Evolutionary conservation across 345 rosid genomes (phyloP), one percentile per base, ranked within the genome.

Genomic region (Acer yangbiense): DNA sequence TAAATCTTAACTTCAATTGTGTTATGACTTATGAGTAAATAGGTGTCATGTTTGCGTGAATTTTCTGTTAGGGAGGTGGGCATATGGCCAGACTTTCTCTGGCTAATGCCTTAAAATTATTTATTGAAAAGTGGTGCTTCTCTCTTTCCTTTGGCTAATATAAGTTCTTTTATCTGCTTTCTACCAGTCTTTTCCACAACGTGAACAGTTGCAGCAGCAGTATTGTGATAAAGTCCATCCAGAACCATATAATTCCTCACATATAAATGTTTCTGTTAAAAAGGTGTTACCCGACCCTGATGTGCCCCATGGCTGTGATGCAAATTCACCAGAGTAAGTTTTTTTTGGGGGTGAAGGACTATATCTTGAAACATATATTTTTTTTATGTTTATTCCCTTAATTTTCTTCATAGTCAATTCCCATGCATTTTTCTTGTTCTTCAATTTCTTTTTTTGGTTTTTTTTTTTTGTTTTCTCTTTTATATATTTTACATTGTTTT

Each of bases 211-310:
- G 90, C 89, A 82, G 88, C 90, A 88, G 69, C 92, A 89, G 76
- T 89, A 89, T 78, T 82, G 85, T 70, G 85, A 84, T 73, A 84
- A 84, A 83, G 85, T 82, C 60, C 81, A 80, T 77, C 75, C 86
- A 1, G 93, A 86, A 82, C 84, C 90, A 43, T 85, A 86, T 72
- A 80, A 76, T 73, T 79, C 81, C 79, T 68, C 85, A 18, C 80
- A 83, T 58, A 82, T 82, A 72, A 85, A 86, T 52, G 71, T 55
- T 69, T 81, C 89, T 16, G 84, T 88, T 62, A 91, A 87, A 77
- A 93, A 90, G 79, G 75, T 91, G 57, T 77, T 97, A 82, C 82
- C 85, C 74, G 98, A 96, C 79, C 98, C 97, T 43, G 98, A 94
- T 84, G 84, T 94, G 60, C 94, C 98, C 20, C 79, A 60, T 81